Evolutionary conservation across 805 yeast species (phyloP).

Genomic region (Middelhovenomyces tepae): DNA sequence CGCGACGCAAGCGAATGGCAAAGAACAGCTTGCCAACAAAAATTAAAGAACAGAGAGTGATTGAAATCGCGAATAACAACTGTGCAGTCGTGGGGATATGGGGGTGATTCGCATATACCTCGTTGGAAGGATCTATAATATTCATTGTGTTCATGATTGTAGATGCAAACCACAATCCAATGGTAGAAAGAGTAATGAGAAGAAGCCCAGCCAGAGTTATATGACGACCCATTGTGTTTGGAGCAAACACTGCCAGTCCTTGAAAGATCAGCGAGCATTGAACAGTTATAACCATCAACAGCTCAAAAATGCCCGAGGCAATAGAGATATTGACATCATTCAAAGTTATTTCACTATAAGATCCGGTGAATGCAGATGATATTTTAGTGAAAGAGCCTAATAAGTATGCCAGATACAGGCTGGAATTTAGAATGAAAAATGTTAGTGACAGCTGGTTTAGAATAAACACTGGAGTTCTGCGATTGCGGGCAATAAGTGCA

Average conservation of each 20-base stretch:
- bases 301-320: constrained; percentile 53
- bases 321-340: constrained; percentile 42
- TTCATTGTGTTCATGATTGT: constrained; percentile 33
- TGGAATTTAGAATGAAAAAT: constrained; percentile 50
- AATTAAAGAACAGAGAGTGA: constrained; percentile 52
- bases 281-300: constrained; percentile 50
- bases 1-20: constrained; percentile 67
- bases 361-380: constrained; percentile 40
- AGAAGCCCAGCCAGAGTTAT: constrained; percentile 38
- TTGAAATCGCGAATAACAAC: constrained; percentile 60
- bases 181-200: constrained; percentile 43
- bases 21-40: constrained; percentile 53
- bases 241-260: constrained; percentile 53
- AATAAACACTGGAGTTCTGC: constrained; percentile 61
- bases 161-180: constrained; percentile 51
- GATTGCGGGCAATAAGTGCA: constrained; percentile 41
- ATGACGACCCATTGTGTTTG: constrained; percentile 28
- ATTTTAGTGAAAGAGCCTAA: constrained; percentile 44
- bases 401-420: constrained; percentile 47
- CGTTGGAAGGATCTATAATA: constrained; percentile 34
- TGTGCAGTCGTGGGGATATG: constrained; percentile 26
- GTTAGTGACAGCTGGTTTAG: constrained; percentile 56
- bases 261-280: constrained; percentile 66
- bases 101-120: constrained; percentile 35
- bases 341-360: constrained; percentile 31